Evolutionary conservation across 1,284 basidiomycete species (phyloP).

Genomic region (Naganishia sp.): DNA sequence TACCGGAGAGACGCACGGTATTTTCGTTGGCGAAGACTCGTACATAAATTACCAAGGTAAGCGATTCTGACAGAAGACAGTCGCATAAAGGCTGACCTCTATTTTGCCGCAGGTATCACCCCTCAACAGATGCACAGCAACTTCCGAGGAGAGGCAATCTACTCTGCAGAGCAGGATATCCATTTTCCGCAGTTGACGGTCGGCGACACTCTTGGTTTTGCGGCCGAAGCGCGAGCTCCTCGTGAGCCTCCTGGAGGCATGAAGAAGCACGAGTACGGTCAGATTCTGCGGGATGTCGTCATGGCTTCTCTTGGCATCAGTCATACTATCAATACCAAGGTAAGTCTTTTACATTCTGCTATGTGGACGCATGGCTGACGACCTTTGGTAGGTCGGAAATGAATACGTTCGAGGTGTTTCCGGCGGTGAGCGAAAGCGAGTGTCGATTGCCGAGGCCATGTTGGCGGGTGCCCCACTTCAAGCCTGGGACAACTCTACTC

Average conservation of each 20-base stretch:
- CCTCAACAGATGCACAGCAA: conserved; percentile 51
- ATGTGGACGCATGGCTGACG: neutral
- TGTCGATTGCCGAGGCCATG: conserved; percentile 58
- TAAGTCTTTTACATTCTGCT: neutral
- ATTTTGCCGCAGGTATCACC: conserved; percentile 39
- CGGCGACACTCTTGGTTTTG: conserved; percentile 55
- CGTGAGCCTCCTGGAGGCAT: conserved; percentile 55
- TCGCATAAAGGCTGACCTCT: neutral
- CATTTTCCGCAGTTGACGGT: conserved; percentile 60
- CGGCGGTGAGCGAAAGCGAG: conserved; percentile 61
- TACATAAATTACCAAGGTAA: conserved; percentile 53
- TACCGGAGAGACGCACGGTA: conserved; percentile 59
- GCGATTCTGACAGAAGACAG: neutral
- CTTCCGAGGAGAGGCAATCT: conserved; percentile 56
- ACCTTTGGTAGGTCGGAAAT: conserved; percentile 47
- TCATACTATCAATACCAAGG: conserved; percentile 57
- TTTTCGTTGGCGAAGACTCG: conserved; percentile 53
- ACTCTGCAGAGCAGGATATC: conserved; percentile 57
- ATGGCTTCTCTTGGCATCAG: conserved; percentile 59
- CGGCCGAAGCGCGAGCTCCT: conserved; percentile 41
- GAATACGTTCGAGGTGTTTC: conserved; percentile 57
- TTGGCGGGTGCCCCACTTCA: conserved; percentile 50
- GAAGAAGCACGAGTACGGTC: conserved; percentile 50
- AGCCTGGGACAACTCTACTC: conserved; percentile 57
- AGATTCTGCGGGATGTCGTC: conserved; percentile 55